A percentile compares a stretch with the other conserved stretches of the same genome.
Conservation (phyloP, 257 asterid genomes). For the Penstemon eatonii region DNA sequence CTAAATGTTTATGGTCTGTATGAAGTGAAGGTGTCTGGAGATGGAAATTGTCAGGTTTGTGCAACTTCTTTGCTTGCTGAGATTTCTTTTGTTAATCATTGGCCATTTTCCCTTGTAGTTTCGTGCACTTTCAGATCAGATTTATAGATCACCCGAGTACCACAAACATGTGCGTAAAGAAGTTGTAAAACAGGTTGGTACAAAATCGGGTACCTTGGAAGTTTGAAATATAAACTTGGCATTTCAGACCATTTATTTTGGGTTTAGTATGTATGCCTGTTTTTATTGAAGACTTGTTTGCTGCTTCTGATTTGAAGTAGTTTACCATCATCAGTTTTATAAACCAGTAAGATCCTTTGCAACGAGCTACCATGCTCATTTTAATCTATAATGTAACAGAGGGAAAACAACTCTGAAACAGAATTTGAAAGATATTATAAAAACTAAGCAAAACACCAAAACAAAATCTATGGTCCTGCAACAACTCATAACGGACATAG, state of each 20-base stretch:
- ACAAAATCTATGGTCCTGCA: too few relatives aligned
- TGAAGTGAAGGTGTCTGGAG: conserved; percentile 68
- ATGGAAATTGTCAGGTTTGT: conserved; percentile 72
- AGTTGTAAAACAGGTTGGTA: conserved; percentile 65
- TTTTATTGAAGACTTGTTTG: neutral
- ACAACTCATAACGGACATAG: neutral
- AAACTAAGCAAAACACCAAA: too few relatives aligned
- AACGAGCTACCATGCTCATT: neutral
- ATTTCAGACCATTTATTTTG: conserved; percentile 18
- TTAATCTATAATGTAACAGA: neutral
- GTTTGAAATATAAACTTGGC: conserved; percentile 6
- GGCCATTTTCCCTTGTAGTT: conserved; percentile 39
- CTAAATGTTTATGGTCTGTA: conserved; percentile 51
- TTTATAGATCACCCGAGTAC: conserved; percentile 61
- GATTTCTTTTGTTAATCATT: conserved; percentile 18
- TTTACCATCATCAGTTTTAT: neutral
- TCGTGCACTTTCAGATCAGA: conserved; percentile 77
- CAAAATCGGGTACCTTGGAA: neutral
- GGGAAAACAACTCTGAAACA: too few relatives aligned
- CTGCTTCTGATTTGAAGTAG: conserved; percentile 3
- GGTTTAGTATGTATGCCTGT: neutral
- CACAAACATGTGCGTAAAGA: conserved; percentile 73
- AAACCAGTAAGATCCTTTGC: neutral
- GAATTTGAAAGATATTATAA: too few relatives aligned
- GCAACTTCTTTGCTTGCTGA: conserved; percentile 15